Conservation (phyloP, 140 eudicot genomes). For the Ambrosia hybrid region DNA sequence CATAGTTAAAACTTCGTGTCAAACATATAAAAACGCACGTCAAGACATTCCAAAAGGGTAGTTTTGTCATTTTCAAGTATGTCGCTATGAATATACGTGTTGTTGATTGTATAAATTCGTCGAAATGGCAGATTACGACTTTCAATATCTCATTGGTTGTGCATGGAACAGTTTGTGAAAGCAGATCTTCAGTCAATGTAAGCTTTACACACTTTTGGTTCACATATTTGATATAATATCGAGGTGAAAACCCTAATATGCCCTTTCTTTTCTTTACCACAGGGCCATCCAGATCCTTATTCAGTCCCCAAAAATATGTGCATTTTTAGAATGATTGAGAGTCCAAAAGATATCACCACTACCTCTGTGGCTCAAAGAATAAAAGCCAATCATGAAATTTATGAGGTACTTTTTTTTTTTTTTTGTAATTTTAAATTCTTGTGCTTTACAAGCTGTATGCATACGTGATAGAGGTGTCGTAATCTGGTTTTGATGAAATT, state of each 20-base stretch:
- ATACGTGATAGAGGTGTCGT: too few relatives aligned
- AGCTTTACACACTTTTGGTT: neutral
- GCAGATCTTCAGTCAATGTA: constrained; percentile 46
- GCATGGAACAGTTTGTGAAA: constrained; percentile 85
- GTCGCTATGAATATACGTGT: too few relatives aligned
- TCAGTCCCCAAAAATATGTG: constrained; percentile 72
- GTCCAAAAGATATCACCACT: constrained; percentile 81
- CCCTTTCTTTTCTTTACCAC: constrained; percentile 23
- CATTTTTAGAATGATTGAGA: constrained; percentile 62
- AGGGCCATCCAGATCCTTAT: constrained; percentile 64
- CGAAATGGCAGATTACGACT: constrained; percentile 57
- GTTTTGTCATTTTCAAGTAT: too few relatives aligned
- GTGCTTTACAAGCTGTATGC: too few relatives aligned
- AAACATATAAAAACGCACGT: too few relatives aligned
- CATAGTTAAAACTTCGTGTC: too few relatives aligned
- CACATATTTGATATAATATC: too few relatives aligned
- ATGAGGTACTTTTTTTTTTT: constrained; percentile 41
- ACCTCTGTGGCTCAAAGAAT: constrained; percentile 77
- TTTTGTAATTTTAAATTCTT: too few relatives aligned
- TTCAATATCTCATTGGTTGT: constrained; percentile 91
- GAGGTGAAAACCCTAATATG: neutral
- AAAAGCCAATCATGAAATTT: constrained; percentile 76
- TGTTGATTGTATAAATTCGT: too few relatives aligned
- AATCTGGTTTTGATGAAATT: too few relatives aligned
- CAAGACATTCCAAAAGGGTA: too few relatives aligned